phyloP scores from a whole-genome alignment of 345 rosid species.

The Euphorbia tirucalli region DNA sequence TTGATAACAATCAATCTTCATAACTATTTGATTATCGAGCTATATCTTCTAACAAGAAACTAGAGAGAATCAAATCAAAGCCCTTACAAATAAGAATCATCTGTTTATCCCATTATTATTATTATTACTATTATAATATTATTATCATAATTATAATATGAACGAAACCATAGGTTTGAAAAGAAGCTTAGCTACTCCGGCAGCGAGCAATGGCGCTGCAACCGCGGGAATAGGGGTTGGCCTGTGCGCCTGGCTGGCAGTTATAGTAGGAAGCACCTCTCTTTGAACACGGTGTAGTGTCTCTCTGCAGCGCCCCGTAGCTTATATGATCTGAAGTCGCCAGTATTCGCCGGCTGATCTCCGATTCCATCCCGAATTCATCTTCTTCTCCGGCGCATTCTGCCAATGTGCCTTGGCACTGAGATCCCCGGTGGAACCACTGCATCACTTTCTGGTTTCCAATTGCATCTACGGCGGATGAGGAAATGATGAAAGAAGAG shows the following conservation, averaged over 20 bases:
- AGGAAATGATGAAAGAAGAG: slow-evolving; percentile 27
- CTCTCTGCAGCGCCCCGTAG: slow-evolving; percentile 61
- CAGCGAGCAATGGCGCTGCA: slow-evolving; percentile 74
- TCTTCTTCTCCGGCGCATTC: slow-evolving; percentile 49
- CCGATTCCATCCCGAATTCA: slow-evolving; percentile 57
- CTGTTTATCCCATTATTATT: not conserved
- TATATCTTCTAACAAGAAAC: not conserved
- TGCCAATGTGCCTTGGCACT: slow-evolving; percentile 53
- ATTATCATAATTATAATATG: not conserved
- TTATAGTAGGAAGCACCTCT: slow-evolving; percentile 89
- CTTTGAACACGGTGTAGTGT: slow-evolving; percentile 70
- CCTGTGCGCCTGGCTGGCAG: slow-evolving; percentile 66
- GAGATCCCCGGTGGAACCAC: slow-evolving; percentile 36
- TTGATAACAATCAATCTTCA: not conserved
- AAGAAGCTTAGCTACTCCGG: slow-evolving; percentile 39
- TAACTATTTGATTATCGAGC: not conserved
- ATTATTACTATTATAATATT: too few relatives aligned
- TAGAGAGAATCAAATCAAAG: not conserved
- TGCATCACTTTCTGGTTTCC: slow-evolving; percentile 28
- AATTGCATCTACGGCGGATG: slow-evolving; percentile 20
- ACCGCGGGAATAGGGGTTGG: slow-evolving; percentile 79
- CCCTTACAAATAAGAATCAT: not conserved
- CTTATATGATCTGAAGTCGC: slow-evolving; percentile 68
- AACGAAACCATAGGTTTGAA: not conserved
- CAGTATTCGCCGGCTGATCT: slow-evolving; percentile 61